phyloP scores from a whole-genome alignment of 139 green algal species.

The Volvox reticuliferus region DNA sequence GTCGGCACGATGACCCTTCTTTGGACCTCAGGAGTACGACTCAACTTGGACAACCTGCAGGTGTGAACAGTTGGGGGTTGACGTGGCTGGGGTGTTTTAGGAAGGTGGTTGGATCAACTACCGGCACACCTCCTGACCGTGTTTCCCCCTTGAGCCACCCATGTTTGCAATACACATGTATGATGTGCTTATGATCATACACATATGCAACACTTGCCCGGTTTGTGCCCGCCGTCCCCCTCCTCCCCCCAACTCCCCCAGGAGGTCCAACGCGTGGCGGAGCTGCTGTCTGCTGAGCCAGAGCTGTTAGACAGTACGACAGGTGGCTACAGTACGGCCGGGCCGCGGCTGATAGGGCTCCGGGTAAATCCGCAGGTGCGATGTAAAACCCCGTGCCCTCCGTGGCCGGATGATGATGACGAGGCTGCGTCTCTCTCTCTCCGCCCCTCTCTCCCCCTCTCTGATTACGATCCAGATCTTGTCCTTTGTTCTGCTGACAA shows the following conservation, averaged over 20 bases:
- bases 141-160: neutral
- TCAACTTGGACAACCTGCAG: conserved; percentile 60
- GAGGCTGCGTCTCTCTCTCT: too few relatives aligned
- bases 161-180: too few relatives aligned
- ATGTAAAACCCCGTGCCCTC: too few relatives aligned
- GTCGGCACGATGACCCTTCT: neutral
- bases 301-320: neutral
- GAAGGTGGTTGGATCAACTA: neutral
- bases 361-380: conserved; percentile 61
- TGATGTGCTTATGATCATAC: too few relatives aligned
- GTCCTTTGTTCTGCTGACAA: too few relatives aligned
- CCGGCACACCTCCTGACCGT: too few relatives aligned
- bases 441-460: too few relatives aligned
- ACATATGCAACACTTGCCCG: too few relatives aligned
- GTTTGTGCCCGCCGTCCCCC: neutral
- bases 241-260: neutral
- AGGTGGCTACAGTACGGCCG: neutral
- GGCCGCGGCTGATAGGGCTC: conserved; percentile 37
- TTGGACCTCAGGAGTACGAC: conserved; percentile 35
- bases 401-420: too few relatives aligned
- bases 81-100: neutral
- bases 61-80: neutral
- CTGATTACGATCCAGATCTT: too few relatives aligned
- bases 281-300: conserved; percentile 25
- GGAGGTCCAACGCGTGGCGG: conserved; percentile 48